A percentile compares a stretch with the other conserved stretches of the same genome.
Conservation (phyloP, 306 rosid species). For the Vigna radiata region DNA sequence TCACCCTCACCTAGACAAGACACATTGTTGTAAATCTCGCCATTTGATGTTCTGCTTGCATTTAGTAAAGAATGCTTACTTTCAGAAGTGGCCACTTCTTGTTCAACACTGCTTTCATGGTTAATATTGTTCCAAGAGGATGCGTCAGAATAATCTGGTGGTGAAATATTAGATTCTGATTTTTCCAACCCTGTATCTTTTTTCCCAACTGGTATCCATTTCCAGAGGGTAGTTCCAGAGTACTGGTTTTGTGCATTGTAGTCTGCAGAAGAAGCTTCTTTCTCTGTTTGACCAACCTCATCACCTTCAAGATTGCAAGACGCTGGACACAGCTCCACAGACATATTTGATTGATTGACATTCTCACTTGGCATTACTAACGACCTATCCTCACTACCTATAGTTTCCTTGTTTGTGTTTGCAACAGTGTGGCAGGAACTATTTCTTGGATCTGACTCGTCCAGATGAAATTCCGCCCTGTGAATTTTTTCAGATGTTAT, state of each 20-base stretch:
- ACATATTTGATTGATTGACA: constrained; percentile 46
- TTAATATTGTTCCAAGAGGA: constrained; percentile 44
- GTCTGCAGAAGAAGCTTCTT: constrained; percentile 57
- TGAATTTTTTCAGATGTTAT: constrained; percentile 52
- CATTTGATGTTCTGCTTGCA: constrained; percentile 26
- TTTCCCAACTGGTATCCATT: constrained; percentile 74
- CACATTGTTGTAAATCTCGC: constrained; percentile 38
- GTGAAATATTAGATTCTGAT: constrained; percentile 54
- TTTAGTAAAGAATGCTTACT: constrained; percentile 45
- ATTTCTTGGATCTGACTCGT: constrained; percentile 46
- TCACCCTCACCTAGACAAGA: constrained; percentile 38
- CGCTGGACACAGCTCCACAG: constrained; percentile 49
- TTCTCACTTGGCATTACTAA: constrained; percentile 43
- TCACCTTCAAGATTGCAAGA: constrained; percentile 56
- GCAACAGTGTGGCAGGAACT: constrained; percentile 38
- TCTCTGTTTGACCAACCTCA: constrained; percentile 51
- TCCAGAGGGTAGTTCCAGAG: constrained; percentile 62
- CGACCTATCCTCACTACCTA: constrained; percentile 49
- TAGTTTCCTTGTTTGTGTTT: constrained; percentile 44
- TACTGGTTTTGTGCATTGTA: constrained; percentile 50
- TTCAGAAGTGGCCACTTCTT: constrained; percentile 41
- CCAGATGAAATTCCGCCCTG: constrained; percentile 44
- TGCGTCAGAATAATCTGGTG: constrained; percentile 52
- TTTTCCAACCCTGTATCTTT: constrained; percentile 53
- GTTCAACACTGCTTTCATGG: constrained; percentile 48